Conservation (phyloP, 306 rosid genomes). For the Quercus ilex region DNA sequence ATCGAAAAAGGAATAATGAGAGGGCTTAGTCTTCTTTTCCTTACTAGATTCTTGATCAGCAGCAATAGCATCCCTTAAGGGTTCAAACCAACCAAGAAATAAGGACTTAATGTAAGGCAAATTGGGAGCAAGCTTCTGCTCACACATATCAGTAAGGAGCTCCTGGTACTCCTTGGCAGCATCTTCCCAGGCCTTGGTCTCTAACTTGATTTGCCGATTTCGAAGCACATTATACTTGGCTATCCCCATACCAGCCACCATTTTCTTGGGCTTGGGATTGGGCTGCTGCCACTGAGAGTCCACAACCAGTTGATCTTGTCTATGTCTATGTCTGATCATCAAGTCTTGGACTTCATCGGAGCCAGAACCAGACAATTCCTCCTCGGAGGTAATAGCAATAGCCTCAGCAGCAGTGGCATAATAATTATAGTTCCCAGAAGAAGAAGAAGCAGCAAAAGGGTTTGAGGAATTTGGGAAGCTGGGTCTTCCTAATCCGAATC, state of each 20-base stretch:
- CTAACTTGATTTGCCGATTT: constrained; percentile 68
- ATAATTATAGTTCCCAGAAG: constrained; percentile 11
- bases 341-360: constrained; percentile 57
- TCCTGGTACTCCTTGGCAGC: constrained; percentile 89
- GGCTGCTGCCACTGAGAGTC: constrained; percentile 18
- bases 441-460: constrained; percentile 17
- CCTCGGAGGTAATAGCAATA: constrained; percentile 57
- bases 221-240: constrained; percentile 45
- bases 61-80: constrained; percentile 57
- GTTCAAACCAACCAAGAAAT: constrained; percentile 97
- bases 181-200: constrained; percentile 94
- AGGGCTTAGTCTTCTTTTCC: constrained; percentile 4
- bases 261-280: constrained; percentile 24
- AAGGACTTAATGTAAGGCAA: constrained; percentile 85
- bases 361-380: constrained; percentile 44
- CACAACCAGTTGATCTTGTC: constrained; percentile 25
- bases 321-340: constrained; percentile 31
- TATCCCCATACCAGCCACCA: constrained; percentile 32
- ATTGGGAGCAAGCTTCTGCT: constrained; percentile 88
- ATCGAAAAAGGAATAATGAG: constrained; percentile 55
- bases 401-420: constrained; percentile 63
- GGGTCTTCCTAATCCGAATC: constrained; percentile 34
- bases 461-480: constrained; percentile 22
- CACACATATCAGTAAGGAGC: constrained; percentile 72
- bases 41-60: constrained; percentile 50